Evolutionary conservation across 2,329 filamentous ascomycete species (phyloP).

Genomic region (Verticillium longisporum): DNA sequence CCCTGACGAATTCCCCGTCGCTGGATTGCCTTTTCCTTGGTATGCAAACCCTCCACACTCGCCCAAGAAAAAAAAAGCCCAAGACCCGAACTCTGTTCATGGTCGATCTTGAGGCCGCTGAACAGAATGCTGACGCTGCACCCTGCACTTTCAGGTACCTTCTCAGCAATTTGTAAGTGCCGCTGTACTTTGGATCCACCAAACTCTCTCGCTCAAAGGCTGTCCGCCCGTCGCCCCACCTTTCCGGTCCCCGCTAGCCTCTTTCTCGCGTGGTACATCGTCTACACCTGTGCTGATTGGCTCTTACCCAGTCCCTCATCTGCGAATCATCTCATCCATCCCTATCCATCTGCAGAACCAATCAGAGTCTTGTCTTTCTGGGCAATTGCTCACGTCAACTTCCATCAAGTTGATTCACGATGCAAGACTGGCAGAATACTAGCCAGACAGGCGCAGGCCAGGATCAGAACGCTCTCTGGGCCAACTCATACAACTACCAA

Average conservation of each 20-base stretch:
- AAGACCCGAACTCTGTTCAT: too few relatives aligned
- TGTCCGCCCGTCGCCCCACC: neutral
- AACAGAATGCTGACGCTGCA: neutral
- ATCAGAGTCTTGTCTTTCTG: neutral
- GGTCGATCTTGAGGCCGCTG: neutral
- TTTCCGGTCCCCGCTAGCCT: neutral
- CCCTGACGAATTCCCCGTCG: neutral
- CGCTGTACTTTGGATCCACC: neutral
- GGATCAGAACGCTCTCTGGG: constrained; percentile 9
- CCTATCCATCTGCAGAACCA: neutral
- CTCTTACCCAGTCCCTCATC: neutral
- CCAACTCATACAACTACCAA: constrained; percentile 3
- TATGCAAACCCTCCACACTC: neutral
- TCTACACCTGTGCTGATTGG: neutral
- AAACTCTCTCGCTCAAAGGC: neutral
- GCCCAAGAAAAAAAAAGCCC: neutral
- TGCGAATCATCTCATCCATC: neutral
- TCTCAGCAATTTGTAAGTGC: neutral
- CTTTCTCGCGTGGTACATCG: neutral
- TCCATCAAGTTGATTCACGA: neutral
- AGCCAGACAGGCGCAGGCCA: constrained; percentile 9
- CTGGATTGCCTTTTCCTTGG: neutral
- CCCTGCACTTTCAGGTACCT: neutral
- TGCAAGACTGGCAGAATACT: constrained; percentile 13
- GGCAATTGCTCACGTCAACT: neutral